phyloP scores from a whole-genome alignment of 2,329 filamentous ascomycete species.

The Didymella glomerata region DNA sequence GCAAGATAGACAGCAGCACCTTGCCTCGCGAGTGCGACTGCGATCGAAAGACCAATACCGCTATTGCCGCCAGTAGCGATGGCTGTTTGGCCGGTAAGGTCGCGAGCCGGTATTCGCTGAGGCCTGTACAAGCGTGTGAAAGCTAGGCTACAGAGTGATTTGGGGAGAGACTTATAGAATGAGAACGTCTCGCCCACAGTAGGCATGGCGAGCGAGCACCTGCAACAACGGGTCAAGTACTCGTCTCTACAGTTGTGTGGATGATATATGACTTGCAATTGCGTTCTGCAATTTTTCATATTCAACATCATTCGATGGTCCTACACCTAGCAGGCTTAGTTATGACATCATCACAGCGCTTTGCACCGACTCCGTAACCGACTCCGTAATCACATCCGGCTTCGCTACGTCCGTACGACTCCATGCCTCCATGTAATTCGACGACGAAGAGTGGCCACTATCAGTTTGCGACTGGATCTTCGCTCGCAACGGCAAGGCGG shows the following conservation, averaged over 20 bases:
- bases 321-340: not conserved
- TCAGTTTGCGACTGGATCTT: not conserved
- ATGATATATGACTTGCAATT: not conserved
- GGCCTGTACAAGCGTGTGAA: conserved; percentile 26
- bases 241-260: not conserved
- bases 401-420: not conserved
- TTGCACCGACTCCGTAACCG: not conserved
- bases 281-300: not conserved
- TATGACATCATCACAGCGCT: not conserved
- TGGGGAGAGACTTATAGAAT: conserved; percentile 22
- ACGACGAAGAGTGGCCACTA: not conserved
- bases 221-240: not conserved
- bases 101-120: conserved; percentile 15
- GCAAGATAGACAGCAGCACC: conserved; percentile 27
- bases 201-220: not conserved
- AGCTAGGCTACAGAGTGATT: conserved; percentile 11
- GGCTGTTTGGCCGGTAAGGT: conserved; percentile 56
- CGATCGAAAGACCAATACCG: conserved; percentile 56
- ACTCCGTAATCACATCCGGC: not conserved
- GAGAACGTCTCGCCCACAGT: not conserved
- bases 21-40: conserved; percentile 21
- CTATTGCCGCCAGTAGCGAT: conserved; percentile 61
- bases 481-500: not conserved
- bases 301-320: not conserved
- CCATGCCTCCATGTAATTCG: not conserved